A percentile compares a stretch with the other conserved stretches of the same genome.
Conservation (phyloP, 768 basidiomycete genomes). For the Lentinula edodes region DNA sequence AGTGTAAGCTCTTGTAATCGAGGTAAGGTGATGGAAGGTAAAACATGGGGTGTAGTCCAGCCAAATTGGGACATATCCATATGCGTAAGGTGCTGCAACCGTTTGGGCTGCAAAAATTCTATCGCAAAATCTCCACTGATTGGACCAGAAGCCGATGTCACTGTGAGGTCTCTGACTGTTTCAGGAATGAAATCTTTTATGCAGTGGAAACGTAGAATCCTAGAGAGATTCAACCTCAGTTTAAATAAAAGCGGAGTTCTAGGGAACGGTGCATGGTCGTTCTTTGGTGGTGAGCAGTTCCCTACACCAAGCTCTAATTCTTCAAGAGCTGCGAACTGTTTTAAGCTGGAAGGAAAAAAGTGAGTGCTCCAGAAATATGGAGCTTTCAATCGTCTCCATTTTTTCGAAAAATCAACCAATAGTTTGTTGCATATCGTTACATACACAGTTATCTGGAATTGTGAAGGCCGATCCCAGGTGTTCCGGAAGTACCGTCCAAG, state of each 20-base stretch:
- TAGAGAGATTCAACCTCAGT: too few species aligned
- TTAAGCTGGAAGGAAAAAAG: neutral
- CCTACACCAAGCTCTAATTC: neutral
- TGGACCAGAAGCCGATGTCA: too few species aligned
- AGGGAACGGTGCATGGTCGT: neutral
- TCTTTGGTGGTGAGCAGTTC: neutral
- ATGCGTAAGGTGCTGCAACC: too few species aligned
- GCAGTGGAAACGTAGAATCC: too few species aligned
- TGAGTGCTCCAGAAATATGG: neutral
- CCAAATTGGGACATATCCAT: too few species aligned
- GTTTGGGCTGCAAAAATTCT: too few species aligned
- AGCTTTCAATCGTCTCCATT: neutral
- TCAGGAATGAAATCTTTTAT: too few species aligned
- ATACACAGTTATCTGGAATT: neutral
- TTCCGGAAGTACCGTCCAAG: neutral
- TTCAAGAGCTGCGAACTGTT: neutral
- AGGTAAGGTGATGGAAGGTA: neutral
- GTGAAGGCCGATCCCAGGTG: neutral
- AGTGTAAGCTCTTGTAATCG: neutral
- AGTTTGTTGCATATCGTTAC: neutral
- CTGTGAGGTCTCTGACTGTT: too few species aligned
- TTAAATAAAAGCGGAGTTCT: neutral
- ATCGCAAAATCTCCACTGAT: too few species aligned
- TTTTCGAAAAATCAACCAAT: neutral
- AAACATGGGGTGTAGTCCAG: too few species aligned